Conservation (phyloP, 805 yeast genomes). For the Lipomyces kockii region DNA sequence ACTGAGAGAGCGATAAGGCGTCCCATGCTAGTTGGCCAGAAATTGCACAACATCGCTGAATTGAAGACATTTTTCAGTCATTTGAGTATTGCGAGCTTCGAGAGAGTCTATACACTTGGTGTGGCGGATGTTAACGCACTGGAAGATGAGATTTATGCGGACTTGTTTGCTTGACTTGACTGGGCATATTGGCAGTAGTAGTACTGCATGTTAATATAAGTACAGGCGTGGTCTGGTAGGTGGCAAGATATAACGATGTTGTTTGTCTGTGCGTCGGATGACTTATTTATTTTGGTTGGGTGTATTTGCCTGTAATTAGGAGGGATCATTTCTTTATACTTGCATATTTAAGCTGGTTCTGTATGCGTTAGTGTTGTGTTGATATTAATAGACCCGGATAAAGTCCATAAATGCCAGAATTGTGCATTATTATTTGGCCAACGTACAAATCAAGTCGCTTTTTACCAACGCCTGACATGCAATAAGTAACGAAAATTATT, state of each 20-base stretch:
- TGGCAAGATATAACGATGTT: background rate
- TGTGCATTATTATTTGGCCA: background rate
- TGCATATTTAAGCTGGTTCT: background rate
- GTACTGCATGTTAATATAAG: background rate
- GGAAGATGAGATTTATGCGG: slow-evolving; percentile 32
- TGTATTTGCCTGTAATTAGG: background rate
- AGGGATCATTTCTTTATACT: slow-evolving; percentile 2
- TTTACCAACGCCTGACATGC: background rate
- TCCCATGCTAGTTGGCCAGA: slow-evolving; percentile 51
- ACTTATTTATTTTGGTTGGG: background rate
- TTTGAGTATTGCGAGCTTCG: slow-evolving; percentile 52
- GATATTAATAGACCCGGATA: background rate
- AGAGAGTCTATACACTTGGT: slow-evolving; percentile 28
- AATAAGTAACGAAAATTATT: background rate
- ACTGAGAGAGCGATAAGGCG: slow-evolving; percentile 36
- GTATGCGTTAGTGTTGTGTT: background rate
- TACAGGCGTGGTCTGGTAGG: background rate
- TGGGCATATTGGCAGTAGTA: background rate
- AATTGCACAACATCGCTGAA: slow-evolving; percentile 51
- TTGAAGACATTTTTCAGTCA: slow-evolving; percentile 69
- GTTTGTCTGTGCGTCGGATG: background rate
- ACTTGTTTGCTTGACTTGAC: slow-evolving; percentile 19
- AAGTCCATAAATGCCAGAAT: background rate
- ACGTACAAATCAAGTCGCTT: background rate
- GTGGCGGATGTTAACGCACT: slow-evolving; percentile 20